phyloP scores from a whole-genome alignment of 73 alveolate genomes.

The Loxodes magnus region DNA sequence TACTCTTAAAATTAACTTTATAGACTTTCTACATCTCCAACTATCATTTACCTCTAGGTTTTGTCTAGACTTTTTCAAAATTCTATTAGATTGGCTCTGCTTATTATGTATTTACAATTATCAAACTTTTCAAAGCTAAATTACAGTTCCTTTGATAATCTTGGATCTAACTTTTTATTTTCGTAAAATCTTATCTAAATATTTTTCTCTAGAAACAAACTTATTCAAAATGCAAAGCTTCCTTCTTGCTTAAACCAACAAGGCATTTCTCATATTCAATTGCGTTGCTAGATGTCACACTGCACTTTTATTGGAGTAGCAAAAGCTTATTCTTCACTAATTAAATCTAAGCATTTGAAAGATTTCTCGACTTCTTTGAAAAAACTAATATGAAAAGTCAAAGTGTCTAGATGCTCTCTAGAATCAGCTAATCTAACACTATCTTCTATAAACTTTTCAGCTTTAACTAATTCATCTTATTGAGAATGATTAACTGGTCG shows the following conservation, averaged over 20 bases:
- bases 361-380: background rate
- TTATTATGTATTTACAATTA: background rate
- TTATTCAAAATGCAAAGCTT: slow-evolving; percentile 5
- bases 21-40: background rate
- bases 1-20: background rate
- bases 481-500: no score
- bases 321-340: slow-evolving; percentile 7
- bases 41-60: background rate
- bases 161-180: background rate
- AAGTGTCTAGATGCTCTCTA: slow-evolving; percentile 9
- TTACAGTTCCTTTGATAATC: background rate
- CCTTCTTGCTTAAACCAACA: background rate
- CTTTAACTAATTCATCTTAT: no score
- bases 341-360: background rate
- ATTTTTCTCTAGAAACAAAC: background rate
- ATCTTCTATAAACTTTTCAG: slow-evolving; percentile 7
- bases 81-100: background rate
- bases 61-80: background rate
- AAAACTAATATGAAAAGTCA: background rate
- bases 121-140: background rate
- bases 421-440: slow-evolving; percentile 6
- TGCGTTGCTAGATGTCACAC: background rate
- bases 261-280: slow-evolving; percentile 8
- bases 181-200: slow-evolving; percentile 8
- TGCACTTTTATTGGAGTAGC: background rate